Evolutionary conservation across 176 grass and related monocot genomes (phyloP).

Genomic region (Panicum miliaceum): DNA sequence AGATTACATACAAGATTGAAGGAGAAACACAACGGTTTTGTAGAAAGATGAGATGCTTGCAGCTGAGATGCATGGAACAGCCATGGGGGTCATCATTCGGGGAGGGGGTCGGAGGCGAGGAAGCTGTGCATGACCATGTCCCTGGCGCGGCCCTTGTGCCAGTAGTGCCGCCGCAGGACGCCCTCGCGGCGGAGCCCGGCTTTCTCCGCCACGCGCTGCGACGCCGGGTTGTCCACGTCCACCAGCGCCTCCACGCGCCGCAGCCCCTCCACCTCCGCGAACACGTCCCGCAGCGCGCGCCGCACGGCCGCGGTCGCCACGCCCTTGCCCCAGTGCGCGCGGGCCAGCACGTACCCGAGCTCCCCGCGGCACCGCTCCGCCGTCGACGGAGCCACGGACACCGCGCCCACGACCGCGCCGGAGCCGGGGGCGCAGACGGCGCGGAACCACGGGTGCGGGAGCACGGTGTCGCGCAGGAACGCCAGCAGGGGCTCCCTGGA

Average conservation of each 20-base stretch:
- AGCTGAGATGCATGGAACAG: not conserved
- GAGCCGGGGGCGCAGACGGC: slow-evolving; percentile 53
- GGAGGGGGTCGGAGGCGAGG: slow-evolving; percentile 41
- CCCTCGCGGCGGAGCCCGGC: slow-evolving; percentile 71
- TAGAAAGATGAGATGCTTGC: not conserved
- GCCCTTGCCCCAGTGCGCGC: slow-evolving; percentile 69
- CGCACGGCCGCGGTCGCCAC: slow-evolving; percentile 62
- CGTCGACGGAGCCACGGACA: slow-evolving; percentile 48
- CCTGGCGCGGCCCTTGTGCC: slow-evolving; percentile 59
- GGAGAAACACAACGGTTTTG: not conserved
- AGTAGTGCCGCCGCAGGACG: slow-evolving; percentile 58
- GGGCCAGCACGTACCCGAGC: slow-evolving; percentile 75
- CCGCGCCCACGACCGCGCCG: slow-evolving; percentile 48
- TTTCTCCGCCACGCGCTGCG: slow-evolving; percentile 80
- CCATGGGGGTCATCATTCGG: not conserved
- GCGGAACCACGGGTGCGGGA: slow-evolving; percentile 76
- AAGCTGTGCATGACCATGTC: slow-evolving; percentile 77
- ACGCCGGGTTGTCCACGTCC: slow-evolving; percentile 71
- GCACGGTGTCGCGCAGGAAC: slow-evolving; percentile 55
- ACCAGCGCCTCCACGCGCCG: slow-evolving; percentile 73
- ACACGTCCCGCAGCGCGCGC: slow-evolving; percentile 34
- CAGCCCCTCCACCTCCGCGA: slow-evolving; percentile 52
- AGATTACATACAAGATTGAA: not conserved
- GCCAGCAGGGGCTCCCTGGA: slow-evolving; percentile 52
- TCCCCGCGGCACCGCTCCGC: slow-evolving; percentile 53